Percentiles rank a stretch among this genome's conserved stretches.
phyloP scores from a whole-genome alignment of 108 stramenopile genomes.

The Skeletonema menzelii region DNA sequence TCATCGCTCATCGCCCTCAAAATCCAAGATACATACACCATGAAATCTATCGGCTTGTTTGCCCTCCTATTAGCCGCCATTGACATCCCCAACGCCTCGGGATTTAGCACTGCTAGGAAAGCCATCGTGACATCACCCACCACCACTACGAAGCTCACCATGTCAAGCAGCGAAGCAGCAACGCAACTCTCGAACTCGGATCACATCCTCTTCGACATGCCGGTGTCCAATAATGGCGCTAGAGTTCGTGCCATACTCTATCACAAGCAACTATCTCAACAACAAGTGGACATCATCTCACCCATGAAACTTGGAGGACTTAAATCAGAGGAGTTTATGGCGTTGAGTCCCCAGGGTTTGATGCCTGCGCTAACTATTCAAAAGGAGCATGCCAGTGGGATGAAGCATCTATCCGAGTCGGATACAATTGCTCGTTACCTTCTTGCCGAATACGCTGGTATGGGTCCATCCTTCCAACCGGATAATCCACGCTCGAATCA shows the following conservation, averaged over 20 bases:
- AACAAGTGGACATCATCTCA: constrained; percentile 67
- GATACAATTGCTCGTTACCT: constrained; percentile 91
- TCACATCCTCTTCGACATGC: constrained; percentile 85
- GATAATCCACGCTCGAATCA: constrained; percentile 78
- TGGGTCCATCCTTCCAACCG: constrained; percentile 84
- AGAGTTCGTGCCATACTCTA: constrained; percentile 84
- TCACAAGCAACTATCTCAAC: constrained; percentile 69
- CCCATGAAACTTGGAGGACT: constrained; percentile 84
- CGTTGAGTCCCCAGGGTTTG: constrained; percentile 88
- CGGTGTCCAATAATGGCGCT: constrained; percentile 94
- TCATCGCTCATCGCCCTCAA: too few species aligned
- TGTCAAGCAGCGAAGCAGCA: constrained; percentile 19
- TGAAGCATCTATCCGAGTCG: constrained; percentile 59
- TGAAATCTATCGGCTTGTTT: neutral
- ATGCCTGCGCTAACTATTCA: constrained; percentile 71
- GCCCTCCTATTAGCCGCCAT: neutral
- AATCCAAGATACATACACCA: neutral
- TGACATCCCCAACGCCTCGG: neutral
- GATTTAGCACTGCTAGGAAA: neutral
- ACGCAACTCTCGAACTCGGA: constrained; percentile 26
- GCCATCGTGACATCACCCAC: neutral
- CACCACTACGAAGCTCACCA: neutral
- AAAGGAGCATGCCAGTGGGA: constrained; percentile 14
- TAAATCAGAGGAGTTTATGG: constrained; percentile 79
- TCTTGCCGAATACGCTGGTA: constrained; percentile 57